Base-by-base conservation (phyloP, 371 early-diverging fungal genomes). In the Mucor saturninus region DNA sequence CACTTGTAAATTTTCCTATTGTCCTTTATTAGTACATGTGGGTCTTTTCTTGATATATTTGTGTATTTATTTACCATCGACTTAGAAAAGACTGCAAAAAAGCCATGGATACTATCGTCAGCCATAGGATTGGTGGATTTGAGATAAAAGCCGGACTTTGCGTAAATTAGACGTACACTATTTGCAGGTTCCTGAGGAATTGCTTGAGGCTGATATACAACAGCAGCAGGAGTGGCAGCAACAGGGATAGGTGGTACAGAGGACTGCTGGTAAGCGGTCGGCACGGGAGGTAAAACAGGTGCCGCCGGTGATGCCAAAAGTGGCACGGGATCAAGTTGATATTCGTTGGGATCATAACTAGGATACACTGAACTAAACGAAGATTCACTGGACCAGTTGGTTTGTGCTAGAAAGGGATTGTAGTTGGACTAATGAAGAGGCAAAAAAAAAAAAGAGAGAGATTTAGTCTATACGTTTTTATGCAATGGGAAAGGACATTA, bases 101-200 rank as follows among this genome's bases (percentile, higher is more conserved):
- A 76, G 6, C 80, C 79, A 53, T 76, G 79, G 31, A 66, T 67
- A n/a, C 43, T 66, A 15, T 61, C 26, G n/a, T 50, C 39, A 11
- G 35, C 59, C 59, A 59, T 45, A n/a, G 40, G 51, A 11, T 32
- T 32, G 14, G 45, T 52, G 38, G 67, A 39, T 51, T 61, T 64
- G 15, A 68, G 51, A 49, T 72, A 76, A 37, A 76, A 80, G 2
- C 75, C 80, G 7, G 77, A 76, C 49, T 80, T 80, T 26, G 77
- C 59, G 60, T 80, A 80, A 10, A 80, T 69, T 14, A 80, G 45
- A 11, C 70, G 67, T 11, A 78, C 62, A 39, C 48, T 43, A 30
- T 52, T 62, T 9, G 13, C 21, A 21, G 21, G 21, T 21, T 21
- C 21, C 21, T 21, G 21, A 21, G 21, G 21, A 21, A 21, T 21